phyloP scores from a whole-genome alignment of 2,329 filamentous ascomycete species.

The Phaeosphaeria sp. region DNA sequence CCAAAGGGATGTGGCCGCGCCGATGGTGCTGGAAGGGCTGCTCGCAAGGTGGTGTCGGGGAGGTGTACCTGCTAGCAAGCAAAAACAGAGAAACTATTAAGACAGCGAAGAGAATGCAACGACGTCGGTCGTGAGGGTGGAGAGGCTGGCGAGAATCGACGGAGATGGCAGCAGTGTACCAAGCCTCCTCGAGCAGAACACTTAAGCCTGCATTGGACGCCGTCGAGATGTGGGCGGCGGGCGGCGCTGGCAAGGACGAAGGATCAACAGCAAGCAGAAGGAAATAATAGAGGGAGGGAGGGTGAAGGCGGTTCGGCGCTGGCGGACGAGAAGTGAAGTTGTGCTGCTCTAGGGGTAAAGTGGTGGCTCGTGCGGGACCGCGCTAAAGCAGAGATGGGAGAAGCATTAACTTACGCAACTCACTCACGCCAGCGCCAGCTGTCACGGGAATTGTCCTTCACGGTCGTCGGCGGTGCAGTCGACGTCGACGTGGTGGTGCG shows the following conservation, averaged over 20 bases:
- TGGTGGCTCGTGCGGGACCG: constrained; percentile 13
- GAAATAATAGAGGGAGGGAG: constrained; percentile 45
- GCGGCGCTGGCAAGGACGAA: constrained; percentile 29
- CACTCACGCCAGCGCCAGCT: constrained; percentile 13
- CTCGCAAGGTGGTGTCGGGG: constrained; percentile 18
- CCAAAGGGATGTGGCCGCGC: constrained; percentile 22
- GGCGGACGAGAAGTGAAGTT: constrained; percentile 32
- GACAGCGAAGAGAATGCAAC: constrained; percentile 46
- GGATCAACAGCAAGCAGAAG: constrained; percentile 39
- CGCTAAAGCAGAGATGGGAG: constrained; percentile 9
- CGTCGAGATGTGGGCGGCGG: constrained; percentile 24
- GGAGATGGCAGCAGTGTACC: constrained; percentile 50
- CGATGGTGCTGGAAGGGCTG: constrained; percentile 20
- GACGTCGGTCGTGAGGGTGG: constrained; percentile 34
- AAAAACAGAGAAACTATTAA: constrained; percentile 44
- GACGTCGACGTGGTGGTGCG: neutral
- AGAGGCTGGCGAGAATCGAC: constrained; percentile 47
- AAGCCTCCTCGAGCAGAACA: constrained; percentile 45
- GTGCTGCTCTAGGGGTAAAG: constrained; percentile 8
- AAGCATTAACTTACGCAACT: constrained; percentile 16
- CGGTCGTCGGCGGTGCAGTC: neutral
- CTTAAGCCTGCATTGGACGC: constrained; percentile 49
- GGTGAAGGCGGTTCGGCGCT: constrained; percentile 27
- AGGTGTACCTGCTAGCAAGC: constrained; percentile 36
- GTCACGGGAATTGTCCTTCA: neutral